A percentile compares a stretch with the other conserved stretches of the same genome.
These are phyloP conservation scores for Pistacia vera DNA, from an alignment of 345 rosid genomes.

Conservation along the genomic window DNA sequence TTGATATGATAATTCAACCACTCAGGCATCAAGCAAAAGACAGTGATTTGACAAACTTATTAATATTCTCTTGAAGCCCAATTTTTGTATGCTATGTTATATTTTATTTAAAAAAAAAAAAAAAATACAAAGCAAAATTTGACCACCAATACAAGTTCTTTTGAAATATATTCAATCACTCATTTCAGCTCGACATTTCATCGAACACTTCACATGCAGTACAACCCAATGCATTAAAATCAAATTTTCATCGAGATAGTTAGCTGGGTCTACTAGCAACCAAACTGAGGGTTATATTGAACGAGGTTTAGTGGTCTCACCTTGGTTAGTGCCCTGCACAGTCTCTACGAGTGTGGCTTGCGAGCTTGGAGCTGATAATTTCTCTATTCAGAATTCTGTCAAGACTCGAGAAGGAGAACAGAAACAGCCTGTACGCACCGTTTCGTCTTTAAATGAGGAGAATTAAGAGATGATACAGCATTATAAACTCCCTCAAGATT, in stretches of 20 bases:
- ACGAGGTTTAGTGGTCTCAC: not conserved
- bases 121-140: not conserved
- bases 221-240: not conserved
- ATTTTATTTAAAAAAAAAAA: not conserved
- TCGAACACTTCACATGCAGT: slow-evolving; percentile 32
- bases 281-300: not conserved
- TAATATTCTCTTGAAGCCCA: too few relatives aligned
- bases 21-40: not conserved
- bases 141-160: not conserved
- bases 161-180: not conserved
- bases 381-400: too few relatives aligned
- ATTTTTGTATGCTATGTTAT: not conserved
- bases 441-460: too few relatives aligned
- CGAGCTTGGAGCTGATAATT: not conserved
- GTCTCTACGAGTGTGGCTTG: not conserved
- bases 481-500: too few relatives aligned
- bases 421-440: too few relatives aligned
- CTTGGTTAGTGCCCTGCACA: not conserved
- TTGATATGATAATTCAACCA: not conserved
- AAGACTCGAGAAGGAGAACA: too few relatives aligned
- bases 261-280: not conserved
- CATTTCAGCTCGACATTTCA: slow-evolving; percentile 21
- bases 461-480: too few relatives aligned
- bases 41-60: not conserved
- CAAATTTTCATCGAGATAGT: too few relatives aligned